phyloP scores from a whole-genome alignment of 192 early-diverging fungal species.

The Backusella morwellensis region DNA sequence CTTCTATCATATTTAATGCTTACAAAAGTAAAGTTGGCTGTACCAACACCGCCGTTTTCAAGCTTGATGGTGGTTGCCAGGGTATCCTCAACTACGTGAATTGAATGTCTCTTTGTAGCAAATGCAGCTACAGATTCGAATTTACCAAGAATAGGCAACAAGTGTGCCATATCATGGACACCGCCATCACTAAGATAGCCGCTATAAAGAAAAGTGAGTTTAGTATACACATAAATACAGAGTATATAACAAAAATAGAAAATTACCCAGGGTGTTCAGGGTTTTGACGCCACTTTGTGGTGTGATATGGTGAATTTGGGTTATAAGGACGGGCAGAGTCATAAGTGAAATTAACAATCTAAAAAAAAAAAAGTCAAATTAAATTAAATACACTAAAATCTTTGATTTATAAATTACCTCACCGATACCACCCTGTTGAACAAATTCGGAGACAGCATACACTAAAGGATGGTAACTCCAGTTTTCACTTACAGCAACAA shows the following conservation, averaged over 20 bases:
- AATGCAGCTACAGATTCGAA: slow-evolving; percentile 28
- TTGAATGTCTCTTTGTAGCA: slow-evolving; percentile 19
- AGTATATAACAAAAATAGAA: neutral
- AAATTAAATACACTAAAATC: neutral
- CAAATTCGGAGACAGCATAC: slow-evolving; percentile 23
- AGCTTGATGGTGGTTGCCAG: slow-evolving; percentile 22
- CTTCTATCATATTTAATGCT: neutral
- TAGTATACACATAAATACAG: neutral
- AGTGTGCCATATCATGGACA: slow-evolving; percentile 35
- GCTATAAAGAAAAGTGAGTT: slow-evolving; percentile 6
- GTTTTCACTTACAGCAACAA: slow-evolving; percentile 37
- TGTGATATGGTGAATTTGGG: slow-evolving; percentile 32
- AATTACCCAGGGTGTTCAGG: slow-evolving; percentile 39
- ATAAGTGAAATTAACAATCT: slow-evolving; percentile 36
- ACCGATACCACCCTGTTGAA: slow-evolving; percentile 31
- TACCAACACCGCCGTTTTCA: slow-evolving; percentile 27
- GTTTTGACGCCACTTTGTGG: slow-evolving; percentile 33
- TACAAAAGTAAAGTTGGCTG: slow-evolving; percentile 38
- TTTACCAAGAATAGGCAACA: slow-evolving; percentile 25
- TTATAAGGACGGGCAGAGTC: slow-evolving; percentile 26
- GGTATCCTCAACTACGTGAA: slow-evolving; percentile 34
- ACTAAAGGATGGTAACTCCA: slow-evolving; percentile 29
- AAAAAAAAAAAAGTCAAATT: neutral
- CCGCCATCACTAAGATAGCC: slow-evolving; percentile 39
- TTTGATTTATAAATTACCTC: slow-evolving; percentile 16